phyloP scores from a whole-genome alignment of 306 rosid species.

The Arachis stenosperma region DNA sequence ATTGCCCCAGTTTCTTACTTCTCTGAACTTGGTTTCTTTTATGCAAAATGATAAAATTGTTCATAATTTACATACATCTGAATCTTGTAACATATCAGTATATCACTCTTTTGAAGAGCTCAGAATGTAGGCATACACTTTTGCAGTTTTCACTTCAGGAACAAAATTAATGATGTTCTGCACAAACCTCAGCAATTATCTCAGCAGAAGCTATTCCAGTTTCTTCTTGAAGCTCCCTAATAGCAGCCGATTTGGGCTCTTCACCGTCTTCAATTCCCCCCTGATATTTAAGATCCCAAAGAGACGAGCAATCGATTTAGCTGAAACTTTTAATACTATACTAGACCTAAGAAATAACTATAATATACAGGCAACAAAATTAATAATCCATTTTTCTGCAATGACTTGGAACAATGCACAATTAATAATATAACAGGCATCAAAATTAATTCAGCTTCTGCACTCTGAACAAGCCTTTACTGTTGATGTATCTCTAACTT shows the following conservation, averaged over 20 bases:
- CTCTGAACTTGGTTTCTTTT: background rate
- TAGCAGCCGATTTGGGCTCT: constrained; percentile 86
- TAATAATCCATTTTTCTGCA: too few species aligned
- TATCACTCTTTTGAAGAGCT: constrained; percentile 59
- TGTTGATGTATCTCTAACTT: background rate
- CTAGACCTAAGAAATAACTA: too few species aligned
- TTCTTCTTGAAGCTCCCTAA: constrained; percentile 90
- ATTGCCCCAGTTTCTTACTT: background rate
- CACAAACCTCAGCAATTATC: constrained; percentile 76
- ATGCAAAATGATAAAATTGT: background rate
- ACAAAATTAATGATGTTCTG: constrained; percentile 21
- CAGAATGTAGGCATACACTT: background rate
- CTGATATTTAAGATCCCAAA: constrained; percentile 48
- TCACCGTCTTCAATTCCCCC: constrained; percentile 98
- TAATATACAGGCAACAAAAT: too few species aligned
- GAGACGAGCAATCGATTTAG: background rate
- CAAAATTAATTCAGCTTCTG: too few species aligned
- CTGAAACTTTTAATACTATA: too few species aligned
- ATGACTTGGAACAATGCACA: too few species aligned
- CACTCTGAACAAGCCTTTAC: too few species aligned
- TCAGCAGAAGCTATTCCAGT: constrained; percentile 89
- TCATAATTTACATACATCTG: too few species aligned
- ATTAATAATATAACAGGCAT: too few species aligned
- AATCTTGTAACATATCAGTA: constrained; percentile 35
- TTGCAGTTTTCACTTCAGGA: constrained; percentile 20